Conservation (phyloP, 257 asterid genomes). For the Hygrophila difformis region DNA sequence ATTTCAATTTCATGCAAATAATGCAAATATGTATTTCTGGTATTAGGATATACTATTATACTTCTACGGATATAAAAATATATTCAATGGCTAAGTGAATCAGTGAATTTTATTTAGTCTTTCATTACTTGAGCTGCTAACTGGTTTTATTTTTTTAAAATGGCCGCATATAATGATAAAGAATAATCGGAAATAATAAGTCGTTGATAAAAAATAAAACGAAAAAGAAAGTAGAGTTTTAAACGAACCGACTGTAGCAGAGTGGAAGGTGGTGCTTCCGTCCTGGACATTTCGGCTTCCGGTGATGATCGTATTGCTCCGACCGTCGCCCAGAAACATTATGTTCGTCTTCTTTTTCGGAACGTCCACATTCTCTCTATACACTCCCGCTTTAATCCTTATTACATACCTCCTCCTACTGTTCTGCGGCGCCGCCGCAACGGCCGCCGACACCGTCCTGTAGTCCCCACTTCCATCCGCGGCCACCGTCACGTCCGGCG, state of each 20-base stretch:
- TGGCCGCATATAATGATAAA: too few relatives aligned
- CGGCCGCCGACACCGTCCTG: constrained; percentile 66
- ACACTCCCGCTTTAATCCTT: constrained; percentile 65
- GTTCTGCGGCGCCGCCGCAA: constrained; percentile 69
- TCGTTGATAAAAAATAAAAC: too few relatives aligned
- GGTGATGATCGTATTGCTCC: constrained; percentile 62
- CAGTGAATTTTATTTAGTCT: too few relatives aligned
- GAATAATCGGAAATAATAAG: too few relatives aligned
- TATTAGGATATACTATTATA: too few relatives aligned
- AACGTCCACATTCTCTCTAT: constrained; percentile 75
- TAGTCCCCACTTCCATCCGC: constrained; percentile 79
- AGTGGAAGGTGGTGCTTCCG: constrained; percentile 73
- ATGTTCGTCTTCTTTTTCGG: constrained; percentile 46
- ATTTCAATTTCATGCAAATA: too few relatives aligned
- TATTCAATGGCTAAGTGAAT: too few relatives aligned
- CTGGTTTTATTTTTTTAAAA: too few relatives aligned
- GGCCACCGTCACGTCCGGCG: constrained; percentile 65
- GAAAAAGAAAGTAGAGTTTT: background rate
- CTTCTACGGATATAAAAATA: too few relatives aligned
- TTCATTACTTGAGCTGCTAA: too few relatives aligned
- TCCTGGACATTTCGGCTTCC: constrained; percentile 51
- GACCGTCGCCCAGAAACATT: constrained; percentile 85
- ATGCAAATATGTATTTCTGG: too few relatives aligned
- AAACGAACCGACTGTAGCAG: constrained; percentile 71
- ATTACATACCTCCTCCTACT: constrained; percentile 53